These are phyloP conservation scores for Neostapfia colusana DNA, from an alignment of 176 grass and related monocot genomes.

Conservation along the genomic window DNA sequence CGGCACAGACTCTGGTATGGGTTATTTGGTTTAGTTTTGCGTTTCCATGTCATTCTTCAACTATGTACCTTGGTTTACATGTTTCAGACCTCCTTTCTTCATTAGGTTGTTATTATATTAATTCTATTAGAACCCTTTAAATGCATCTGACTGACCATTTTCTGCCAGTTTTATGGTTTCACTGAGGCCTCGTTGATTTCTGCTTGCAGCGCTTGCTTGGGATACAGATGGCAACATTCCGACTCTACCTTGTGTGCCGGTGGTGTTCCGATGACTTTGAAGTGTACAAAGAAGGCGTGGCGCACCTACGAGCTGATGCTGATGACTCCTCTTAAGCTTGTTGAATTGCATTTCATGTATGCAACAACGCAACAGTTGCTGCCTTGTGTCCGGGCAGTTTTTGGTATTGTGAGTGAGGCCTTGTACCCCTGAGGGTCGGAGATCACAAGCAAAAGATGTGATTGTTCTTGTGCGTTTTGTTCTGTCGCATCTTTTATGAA, in stretches of 20 bases:
- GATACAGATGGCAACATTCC: conserved; percentile 81
- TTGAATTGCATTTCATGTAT: not conserved
- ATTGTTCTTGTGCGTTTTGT: not conserved
- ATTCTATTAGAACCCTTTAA: not conserved
- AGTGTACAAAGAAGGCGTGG: conserved; percentile 70
- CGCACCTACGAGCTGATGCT: conserved; percentile 38
- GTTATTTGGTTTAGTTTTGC: not conserved
- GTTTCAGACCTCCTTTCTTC: not conserved
- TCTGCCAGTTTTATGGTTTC: not conserved
- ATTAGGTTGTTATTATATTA: not conserved
- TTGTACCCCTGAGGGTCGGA: not conserved
- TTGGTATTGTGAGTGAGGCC: not conserved
- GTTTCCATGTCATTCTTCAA: not conserved
- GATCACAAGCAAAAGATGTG: conserved; percentile 16
- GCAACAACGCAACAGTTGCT: conserved; percentile 6
- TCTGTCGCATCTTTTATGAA: not conserved
- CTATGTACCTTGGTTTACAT: too few species aligned
- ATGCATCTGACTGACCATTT: not conserved
- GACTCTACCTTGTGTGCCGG: conserved; percentile 68
- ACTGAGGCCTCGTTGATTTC: conserved; percentile 12
- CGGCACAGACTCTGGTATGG: conserved; percentile 70
- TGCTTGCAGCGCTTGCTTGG: conserved; percentile 64
- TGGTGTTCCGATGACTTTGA: conserved; percentile 80
- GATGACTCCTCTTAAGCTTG: conserved; percentile 56
- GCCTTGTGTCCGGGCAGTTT: conserved; percentile 25